Evolutionary conservation across 768 basidiomycete genomes (phyloP).

Genomic region (Psilocybe subaeruginosa): DNA sequence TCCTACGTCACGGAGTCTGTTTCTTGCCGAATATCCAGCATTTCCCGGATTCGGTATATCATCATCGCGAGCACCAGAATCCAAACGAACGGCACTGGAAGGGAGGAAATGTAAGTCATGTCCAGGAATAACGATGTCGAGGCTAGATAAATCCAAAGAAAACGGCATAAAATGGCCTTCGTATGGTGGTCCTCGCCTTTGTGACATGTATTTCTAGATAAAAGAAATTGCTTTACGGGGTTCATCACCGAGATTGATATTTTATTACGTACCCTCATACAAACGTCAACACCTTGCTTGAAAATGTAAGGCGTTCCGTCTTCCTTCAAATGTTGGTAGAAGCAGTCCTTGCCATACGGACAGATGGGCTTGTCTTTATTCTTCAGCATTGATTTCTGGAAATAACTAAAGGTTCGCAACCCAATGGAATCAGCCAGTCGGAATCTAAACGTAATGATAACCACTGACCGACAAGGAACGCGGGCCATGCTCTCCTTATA

Average conservation of each 20-base stretch:
- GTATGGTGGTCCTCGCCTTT: conserved; percentile 7
- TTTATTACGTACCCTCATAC: conserved; percentile 47
- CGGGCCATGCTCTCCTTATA: conserved; percentile 78
- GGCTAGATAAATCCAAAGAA: conserved; percentile 8
- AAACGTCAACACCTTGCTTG: conserved; percentile 52
- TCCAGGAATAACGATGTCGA: conserved; percentile 6
- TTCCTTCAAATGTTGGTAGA: conserved; percentile 70
- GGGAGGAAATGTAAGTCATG: neutral
- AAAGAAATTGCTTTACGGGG: neutral
- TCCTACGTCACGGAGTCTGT: conserved; percentile 18
- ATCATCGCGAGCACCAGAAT: neutral
- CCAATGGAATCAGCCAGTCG: too few relatives aligned
- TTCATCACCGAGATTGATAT: neutral
- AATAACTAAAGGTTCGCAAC: conserved; percentile 48
- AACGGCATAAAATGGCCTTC: conserved; percentile 17
- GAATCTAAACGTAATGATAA: neutral
- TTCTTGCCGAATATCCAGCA: conserved; percentile 1
- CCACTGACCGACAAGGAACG: conserved; percentile 61
- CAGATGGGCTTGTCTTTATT: conserved; percentile 54
- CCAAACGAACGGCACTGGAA: neutral
- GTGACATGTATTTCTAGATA: conserved; percentile 19
- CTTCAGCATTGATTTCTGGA: conserved; percentile 50
- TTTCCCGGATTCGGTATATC: neutral
- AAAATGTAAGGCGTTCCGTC: conserved; percentile 70
- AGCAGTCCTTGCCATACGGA: conserved; percentile 82